Percentiles rank a stretch among this genome's conserved stretches.
phyloP scores from a whole-genome alignment of 2,329 filamentous ascomycete species.

The Fusarium fracticaudum region DNA sequence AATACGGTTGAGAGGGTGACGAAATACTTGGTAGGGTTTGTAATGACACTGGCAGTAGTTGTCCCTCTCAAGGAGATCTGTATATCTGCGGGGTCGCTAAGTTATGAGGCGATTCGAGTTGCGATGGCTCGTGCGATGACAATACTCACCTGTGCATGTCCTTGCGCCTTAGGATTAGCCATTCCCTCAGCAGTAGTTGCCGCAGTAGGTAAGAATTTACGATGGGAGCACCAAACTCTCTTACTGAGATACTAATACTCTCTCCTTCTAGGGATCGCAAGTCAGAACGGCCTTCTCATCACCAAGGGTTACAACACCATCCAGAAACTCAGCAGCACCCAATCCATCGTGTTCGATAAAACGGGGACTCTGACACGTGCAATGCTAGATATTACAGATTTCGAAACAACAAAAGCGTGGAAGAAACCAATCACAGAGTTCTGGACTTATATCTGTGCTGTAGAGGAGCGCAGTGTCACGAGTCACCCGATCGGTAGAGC shows the following conservation, averaged over 20 bases:
- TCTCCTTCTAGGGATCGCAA: background rate
- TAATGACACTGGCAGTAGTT: background rate
- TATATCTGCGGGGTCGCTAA: accelerated
- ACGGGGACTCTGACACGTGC: background rate
- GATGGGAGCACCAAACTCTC: accelerated
- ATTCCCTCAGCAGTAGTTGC: background rate
- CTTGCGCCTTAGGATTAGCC: background rate
- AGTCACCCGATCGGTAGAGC: background rate
- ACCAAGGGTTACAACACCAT: background rate
- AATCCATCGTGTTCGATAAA: background rate
- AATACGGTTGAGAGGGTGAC: background rate
- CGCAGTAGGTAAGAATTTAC: background rate
- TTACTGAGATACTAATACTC: background rate
- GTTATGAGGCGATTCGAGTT: background rate
- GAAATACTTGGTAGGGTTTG: background rate
- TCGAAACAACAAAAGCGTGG: background rate
- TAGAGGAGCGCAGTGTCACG: background rate
- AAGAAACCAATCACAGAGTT: background rate
- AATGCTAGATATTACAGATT: background rate
- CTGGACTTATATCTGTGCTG: background rate
- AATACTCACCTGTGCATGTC: background rate
- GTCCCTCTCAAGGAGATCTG: background rate
- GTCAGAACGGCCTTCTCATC: background rate
- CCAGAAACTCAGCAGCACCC: background rate
- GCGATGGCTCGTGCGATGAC: background rate